These are phyloP conservation scores for Apocynum venetum DNA, from an alignment of 257 asterid species.

Conservation along the genomic window DNA sequence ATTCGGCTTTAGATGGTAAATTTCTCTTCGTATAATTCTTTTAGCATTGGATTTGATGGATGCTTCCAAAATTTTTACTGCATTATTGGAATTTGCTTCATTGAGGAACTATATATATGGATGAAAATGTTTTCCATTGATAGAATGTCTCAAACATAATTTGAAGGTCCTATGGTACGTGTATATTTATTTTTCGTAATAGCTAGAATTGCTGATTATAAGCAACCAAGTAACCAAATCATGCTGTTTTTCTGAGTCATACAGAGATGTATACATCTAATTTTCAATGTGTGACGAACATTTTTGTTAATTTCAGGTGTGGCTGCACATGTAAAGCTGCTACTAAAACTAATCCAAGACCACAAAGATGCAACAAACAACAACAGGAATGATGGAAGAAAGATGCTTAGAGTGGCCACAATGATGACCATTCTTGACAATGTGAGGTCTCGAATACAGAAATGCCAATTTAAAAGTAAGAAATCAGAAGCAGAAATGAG, in stretches of 20 bases:
- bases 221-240: too few species aligned
- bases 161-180: too few species aligned
- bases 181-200: too few species aligned
- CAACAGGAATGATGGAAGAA: constrained; percentile 50
- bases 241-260: too few species aligned
- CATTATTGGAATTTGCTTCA: not conserved
- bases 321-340: constrained; percentile 56
- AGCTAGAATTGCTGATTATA: too few species aligned
- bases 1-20: constrained; percentile 68
- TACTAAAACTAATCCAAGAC: constrained; percentile 65
- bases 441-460: constrained; percentile 50
- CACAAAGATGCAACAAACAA: constrained; percentile 62
- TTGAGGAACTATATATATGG: too few species aligned
- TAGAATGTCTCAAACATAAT: too few species aligned
- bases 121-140: too few species aligned
- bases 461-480: constrained; percentile 57
- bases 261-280: too few species aligned
- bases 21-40: not conserved
- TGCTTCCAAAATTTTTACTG: not conserved
- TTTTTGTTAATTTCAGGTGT: constrained; percentile 70
- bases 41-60: not conserved
- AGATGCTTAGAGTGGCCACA: constrained; percentile 82
- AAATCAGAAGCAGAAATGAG: constrained; percentile 25
- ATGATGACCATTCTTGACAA: constrained; percentile 79
- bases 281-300: too few species aligned